phyloP scores from a whole-genome alignment of 1,284 basidiomycete species.

The Xerocomus cyaneibrunnescens region DNA sequence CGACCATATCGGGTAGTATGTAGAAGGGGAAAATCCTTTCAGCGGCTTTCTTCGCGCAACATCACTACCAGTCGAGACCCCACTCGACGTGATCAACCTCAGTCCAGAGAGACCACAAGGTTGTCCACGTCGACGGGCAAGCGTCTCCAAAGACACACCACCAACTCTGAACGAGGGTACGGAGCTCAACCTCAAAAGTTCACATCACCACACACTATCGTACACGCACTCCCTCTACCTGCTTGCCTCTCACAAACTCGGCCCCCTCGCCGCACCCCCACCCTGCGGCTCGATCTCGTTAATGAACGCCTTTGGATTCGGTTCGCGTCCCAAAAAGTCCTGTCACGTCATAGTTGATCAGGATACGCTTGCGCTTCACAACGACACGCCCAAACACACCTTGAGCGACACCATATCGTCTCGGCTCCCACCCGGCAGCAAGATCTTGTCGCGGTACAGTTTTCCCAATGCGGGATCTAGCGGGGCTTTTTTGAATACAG shows the following conservation, averaged over 20 bases:
- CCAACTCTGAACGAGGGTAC: no score
- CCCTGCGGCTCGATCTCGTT: slow-evolving; percentile 22
- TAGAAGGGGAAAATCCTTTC: no score
- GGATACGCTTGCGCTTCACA: not conserved
- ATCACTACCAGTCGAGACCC: no score
- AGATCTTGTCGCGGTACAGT: slow-evolving; percentile 53
- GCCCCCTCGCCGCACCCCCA: not conserved
- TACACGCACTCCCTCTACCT: not conserved
- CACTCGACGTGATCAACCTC: no score
- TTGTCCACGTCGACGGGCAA: no score
- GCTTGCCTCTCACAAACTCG: slow-evolving; percentile 12
- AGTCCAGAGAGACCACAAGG: no score
- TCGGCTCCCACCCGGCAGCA: slow-evolving; percentile 54
- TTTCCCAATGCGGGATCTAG: slow-evolving; percentile 60
- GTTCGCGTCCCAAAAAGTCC: slow-evolving; percentile 75
- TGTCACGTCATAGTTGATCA: not conserved
- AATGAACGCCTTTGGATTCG: slow-evolving; percentile 64
- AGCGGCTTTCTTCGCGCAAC: no score
- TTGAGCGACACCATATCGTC: slow-evolving; percentile 60
- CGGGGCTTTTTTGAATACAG: slow-evolving; percentile 69
- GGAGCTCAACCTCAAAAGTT: no score
- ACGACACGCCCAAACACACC: slow-evolving; percentile 22
- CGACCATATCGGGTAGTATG: no score
- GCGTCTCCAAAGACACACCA: no score
- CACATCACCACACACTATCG: not conserved